Base-by-base conservation (phyloP, 2,329 filamentous ascomycete species). In the Fusarium sacchari region DNA sequence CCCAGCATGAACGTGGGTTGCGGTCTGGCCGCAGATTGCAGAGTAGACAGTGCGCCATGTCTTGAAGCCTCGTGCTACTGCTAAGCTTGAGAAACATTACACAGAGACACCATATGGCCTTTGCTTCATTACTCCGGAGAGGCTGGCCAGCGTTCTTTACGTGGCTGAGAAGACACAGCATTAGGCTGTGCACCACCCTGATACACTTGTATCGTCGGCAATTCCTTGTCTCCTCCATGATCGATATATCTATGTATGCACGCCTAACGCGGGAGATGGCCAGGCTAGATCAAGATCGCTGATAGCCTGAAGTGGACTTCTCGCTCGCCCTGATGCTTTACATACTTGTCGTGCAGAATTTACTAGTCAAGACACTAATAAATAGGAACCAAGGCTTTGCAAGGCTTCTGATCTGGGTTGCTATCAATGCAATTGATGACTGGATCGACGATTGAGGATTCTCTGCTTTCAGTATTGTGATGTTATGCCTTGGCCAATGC, bases 91-190 rank as follows among this genome's bases (percentile, higher is more conserved):
- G 71, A 72, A 64, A 72, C 64, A 65, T 57, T 52, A 52, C 53
- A 74, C 71, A 74, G 56, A 72, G 63, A 65, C 71, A 74, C 63
- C 50, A 64, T 58, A 71, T 76, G 72, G 72, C 34, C 74, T 58
- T 57, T 69, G 72, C 75, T 57, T 64, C 61, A 57, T 60, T 60
- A 65, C 49, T 64, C 68, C 52, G 66, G 64, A 62, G 66, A 67
- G 71, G 76, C 71, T 77, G 75, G 76, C 63, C 71, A 76, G 67
- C 73, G 56, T 37, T 37, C 32, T 40, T 55, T 72, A 70, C 69
- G 69, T 78, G 75, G 75, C 69, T 69, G 59, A 65, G 37, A 59
- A 64, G 62, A 64, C 66, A 76, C 75, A 58, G 50, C 69, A 68
- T 53, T 52, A 67, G 44, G 69, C 61, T 58, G 72, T 71, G 63